These are phyloP conservation scores for Fonsecaea pugnacius DNA, from an alignment of 2,329 filamentous ascomycete species.

Conservation along the genomic window DNA sequence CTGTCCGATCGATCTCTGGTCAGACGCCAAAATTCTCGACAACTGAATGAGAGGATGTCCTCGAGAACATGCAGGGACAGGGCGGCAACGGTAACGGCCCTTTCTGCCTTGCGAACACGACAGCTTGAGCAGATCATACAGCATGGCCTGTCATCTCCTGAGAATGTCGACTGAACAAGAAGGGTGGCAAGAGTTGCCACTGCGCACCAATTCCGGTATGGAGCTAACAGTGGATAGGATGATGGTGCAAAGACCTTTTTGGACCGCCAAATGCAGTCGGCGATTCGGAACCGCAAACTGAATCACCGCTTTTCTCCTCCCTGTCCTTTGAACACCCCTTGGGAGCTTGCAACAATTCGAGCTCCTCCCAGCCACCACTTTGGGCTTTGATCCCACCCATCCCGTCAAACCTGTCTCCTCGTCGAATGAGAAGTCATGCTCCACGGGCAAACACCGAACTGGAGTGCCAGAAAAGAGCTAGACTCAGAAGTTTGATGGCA, in stretches of 20 bases:
- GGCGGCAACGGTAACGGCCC: neutral
- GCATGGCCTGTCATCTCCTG: neutral
- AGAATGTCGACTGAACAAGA: neutral
- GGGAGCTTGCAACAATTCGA: neutral
- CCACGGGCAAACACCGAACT: constrained; percentile 21
- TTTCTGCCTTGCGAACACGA: neutral
- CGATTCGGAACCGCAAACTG: constrained; percentile 12
- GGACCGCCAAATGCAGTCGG: constrained; percentile 17
- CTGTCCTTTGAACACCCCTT: constrained; percentile 3
- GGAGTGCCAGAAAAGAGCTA: constrained; percentile 5
- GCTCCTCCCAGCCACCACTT: constrained; percentile 6
- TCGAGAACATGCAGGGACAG: neutral
- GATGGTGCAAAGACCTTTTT: constrained; percentile 16
- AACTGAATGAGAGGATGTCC: neutral
- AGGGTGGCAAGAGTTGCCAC: neutral
- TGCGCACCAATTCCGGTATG: constrained; percentile 3
- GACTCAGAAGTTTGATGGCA: constrained; percentile 7
- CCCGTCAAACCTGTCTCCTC: constrained; percentile 4
- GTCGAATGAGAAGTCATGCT: constrained; percentile 8
- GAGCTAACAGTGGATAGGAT: constrained; percentile 2
- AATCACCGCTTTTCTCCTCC: constrained; percentile 18
- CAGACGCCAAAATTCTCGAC: constrained; percentile 17
- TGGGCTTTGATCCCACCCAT: constrained; percentile 13
- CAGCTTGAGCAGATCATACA: neutral
- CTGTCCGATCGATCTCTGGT: constrained; percentile 22